Evolutionary conservation across 306 rosid species (phyloP).

Genomic region (Boehmeria nivea): DNA sequence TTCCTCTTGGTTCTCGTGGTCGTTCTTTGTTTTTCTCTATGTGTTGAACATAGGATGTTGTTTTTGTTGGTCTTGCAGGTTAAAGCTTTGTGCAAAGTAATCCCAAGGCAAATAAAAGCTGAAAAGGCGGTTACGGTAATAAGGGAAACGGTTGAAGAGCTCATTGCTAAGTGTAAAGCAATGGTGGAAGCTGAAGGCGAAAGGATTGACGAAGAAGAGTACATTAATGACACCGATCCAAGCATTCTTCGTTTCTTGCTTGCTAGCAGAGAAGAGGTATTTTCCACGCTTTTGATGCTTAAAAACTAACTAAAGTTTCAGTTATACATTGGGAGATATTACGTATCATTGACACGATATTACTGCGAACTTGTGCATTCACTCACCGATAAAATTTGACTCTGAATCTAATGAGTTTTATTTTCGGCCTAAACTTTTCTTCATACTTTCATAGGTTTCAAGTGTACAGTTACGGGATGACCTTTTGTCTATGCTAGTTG

Average conservation of each 20-base stretch:
- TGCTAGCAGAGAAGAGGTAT: constrained; percentile 90
- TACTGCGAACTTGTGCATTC: too few relatives aligned
- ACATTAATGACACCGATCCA: constrained; percentile 77
- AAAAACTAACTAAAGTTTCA: not conserved
- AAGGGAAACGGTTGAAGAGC: constrained; percentile 81
- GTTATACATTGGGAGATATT: too few relatives aligned
- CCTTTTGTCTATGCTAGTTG: constrained; percentile 87
- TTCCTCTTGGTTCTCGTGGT: constrained; percentile 14
- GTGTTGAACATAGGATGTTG: not conserved
- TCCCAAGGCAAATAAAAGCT: constrained; percentile 92
- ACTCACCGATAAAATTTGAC: too few relatives aligned
- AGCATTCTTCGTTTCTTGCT: constrained; percentile 89
- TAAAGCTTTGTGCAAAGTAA: constrained; percentile 60
- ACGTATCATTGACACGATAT: too few relatives aligned
- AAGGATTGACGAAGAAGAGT: constrained; percentile 70
- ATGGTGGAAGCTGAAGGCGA: constrained; percentile 93
- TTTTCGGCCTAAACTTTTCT: too few relatives aligned
- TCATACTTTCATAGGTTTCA: too few relatives aligned
- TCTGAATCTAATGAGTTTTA: too few relatives aligned
- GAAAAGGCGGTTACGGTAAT: constrained; percentile 67
- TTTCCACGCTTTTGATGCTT: not conserved
- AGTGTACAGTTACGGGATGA: constrained; percentile 88
- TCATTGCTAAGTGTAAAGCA: constrained; percentile 75
- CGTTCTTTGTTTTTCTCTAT: not conserved
- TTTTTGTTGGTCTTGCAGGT: constrained; percentile 40